Conservation (phyloP, 352 stramenopile species). For the Pythium monospermum region DNA sequence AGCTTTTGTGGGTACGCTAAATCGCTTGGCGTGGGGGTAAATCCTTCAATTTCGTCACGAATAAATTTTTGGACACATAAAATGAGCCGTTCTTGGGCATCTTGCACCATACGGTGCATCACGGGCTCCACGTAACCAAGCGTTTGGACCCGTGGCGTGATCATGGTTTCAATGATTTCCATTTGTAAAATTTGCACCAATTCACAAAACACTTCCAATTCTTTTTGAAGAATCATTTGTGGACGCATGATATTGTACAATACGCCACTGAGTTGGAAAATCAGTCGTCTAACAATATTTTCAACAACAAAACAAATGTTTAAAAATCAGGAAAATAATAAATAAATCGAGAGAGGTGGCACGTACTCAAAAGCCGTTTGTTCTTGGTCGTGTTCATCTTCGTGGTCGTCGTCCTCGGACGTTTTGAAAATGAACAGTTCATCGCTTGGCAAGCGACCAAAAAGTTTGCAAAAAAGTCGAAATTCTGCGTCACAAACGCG, state of each 20-base stretch:
- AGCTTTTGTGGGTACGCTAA: constrained; percentile 77
- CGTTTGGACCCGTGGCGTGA: constrained; percentile 43
- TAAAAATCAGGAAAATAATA: background rate
- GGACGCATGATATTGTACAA: constrained; percentile 72
- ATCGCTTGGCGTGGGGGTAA: constrained; percentile 42
- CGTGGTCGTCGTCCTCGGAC: constrained; percentile 23
- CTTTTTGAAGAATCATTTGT: constrained; percentile 64
- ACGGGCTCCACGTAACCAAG: constrained; percentile 63
- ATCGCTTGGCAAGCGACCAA: constrained; percentile 53
- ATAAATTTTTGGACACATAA: constrained; percentile 83
- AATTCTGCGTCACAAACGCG: constrained; percentile 74
- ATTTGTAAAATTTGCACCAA: constrained; percentile 71
- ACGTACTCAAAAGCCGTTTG: constrained; percentile 69
- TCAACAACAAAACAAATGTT: constrained; percentile 4
- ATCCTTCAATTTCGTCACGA: constrained; percentile 78
- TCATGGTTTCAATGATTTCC: constrained; percentile 70
- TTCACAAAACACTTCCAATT: constrained; percentile 74
- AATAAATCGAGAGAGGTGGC: background rate
- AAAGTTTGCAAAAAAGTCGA: constrained; percentile 65
- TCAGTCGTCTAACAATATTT: constrained; percentile 40
- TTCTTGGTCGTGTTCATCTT: constrained; percentile 35
- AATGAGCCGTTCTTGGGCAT: constrained; percentile 78
- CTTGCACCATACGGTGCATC: constrained; percentile 81
- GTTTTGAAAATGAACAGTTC: constrained; percentile 41
- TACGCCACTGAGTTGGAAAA: constrained; percentile 68